phyloP scores from a whole-genome alignment of 2,329 filamentous ascomycete genomes.

The Colletotrichum musae region DNA sequence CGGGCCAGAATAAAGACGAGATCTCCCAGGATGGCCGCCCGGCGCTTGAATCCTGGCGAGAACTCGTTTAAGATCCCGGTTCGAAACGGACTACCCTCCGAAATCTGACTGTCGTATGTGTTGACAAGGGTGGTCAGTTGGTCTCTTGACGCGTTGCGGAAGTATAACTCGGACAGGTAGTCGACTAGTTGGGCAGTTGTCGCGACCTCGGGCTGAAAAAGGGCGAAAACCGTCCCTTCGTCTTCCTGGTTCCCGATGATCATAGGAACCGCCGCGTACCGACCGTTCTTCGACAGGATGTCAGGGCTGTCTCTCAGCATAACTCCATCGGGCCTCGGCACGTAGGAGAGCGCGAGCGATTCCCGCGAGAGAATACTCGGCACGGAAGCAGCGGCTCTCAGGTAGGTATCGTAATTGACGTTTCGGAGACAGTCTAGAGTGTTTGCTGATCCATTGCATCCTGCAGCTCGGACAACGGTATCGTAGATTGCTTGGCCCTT shows the following conservation, averaged over 20 bases:
- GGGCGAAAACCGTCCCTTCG: slow-evolving; percentile 81
- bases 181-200: slow-evolving; percentile 70
- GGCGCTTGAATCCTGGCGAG: slow-evolving; percentile 83
- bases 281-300: slow-evolving; percentile 63
- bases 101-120: slow-evolving; percentile 71
- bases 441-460: slow-evolving; percentile 71
- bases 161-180: slow-evolving; percentile 75
- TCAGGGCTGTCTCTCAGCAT: slow-evolving; percentile 76
- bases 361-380: slow-evolving; percentile 77
- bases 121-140: slow-evolving; percentile 70
- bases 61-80: slow-evolving; percentile 78
- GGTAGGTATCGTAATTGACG: slow-evolving; percentile 71
- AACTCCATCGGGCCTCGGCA: slow-evolving; percentile 80
- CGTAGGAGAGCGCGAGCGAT: slow-evolving; percentile 79
- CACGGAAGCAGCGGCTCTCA: slow-evolving; percentile 78
- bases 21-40: slow-evolving; percentile 83
- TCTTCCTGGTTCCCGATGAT: slow-evolving; percentile 83
- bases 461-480: slow-evolving; percentile 69
- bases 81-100: slow-evolving; percentile 79
- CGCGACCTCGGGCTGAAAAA: slow-evolving; percentile 79
- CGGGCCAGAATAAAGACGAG: slow-evolving; percentile 81
- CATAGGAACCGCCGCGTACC: slow-evolving; percentile 64
- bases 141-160: slow-evolving; percentile 66
- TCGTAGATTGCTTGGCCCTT: slow-evolving; percentile 79
- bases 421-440: slow-evolving; percentile 77